Percentiles rank a stretch among this genome's conserved stretches.
These are phyloP conservation scores for Tolypocladium guangdongense DNA, from an alignment of 2,329 filamentous ascomycete genomes.

Conservation along the genomic window DNA sequence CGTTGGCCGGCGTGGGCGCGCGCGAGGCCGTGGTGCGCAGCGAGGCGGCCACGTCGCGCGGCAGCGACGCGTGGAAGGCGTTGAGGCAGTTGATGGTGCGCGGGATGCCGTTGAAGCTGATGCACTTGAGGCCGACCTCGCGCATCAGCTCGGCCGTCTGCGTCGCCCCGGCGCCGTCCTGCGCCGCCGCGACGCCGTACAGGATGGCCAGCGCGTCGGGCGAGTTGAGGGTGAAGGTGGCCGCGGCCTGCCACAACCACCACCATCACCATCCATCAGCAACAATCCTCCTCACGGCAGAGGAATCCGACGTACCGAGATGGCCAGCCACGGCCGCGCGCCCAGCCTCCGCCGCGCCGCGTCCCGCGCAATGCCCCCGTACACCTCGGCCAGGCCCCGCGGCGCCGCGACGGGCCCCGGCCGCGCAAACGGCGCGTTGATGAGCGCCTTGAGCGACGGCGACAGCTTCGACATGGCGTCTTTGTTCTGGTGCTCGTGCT, in stretches of 20 bases:
- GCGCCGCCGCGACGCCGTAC: slow-evolving; percentile 36
- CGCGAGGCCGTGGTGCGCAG: slow-evolving; percentile 50
- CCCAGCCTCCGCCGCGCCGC: slow-evolving; percentile 53
- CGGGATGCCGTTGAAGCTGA: slow-evolving; percentile 73
- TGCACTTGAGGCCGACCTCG: slow-evolving; percentile 66
- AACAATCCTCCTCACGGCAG: not conserved
- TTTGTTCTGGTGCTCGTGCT: not conserved
- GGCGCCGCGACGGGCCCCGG: slow-evolving; percentile 57
- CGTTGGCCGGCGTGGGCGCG: slow-evolving; percentile 35
- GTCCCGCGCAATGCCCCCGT: slow-evolving; percentile 51
- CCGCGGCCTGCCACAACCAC: slow-evolving; percentile 59
- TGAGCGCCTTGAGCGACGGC: slow-evolving; percentile 58
- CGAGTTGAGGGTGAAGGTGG: slow-evolving; percentile 79
- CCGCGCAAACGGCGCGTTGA: slow-evolving; percentile 57
- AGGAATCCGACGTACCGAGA: slow-evolving; percentile 38
- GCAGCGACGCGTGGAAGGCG: slow-evolving; percentile 55
- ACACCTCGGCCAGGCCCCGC: slow-evolving; percentile 50
- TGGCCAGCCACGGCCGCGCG: slow-evolving; percentile 51
- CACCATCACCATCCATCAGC: not conserved
- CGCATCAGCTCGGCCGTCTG: slow-evolving; percentile 60
- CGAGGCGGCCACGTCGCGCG: slow-evolving; percentile 36
- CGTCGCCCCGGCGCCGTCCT: slow-evolving; percentile 16
- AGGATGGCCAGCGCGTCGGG: slow-evolving; percentile 61
- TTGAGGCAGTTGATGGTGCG: slow-evolving; percentile 75
- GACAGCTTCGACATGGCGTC: slow-evolving; percentile 62